A percentile compares a stretch with the other conserved stretches of the same genome.
Conservation (phyloP, 768 basidiomycete genomes). For the Russula sp. region DNA sequence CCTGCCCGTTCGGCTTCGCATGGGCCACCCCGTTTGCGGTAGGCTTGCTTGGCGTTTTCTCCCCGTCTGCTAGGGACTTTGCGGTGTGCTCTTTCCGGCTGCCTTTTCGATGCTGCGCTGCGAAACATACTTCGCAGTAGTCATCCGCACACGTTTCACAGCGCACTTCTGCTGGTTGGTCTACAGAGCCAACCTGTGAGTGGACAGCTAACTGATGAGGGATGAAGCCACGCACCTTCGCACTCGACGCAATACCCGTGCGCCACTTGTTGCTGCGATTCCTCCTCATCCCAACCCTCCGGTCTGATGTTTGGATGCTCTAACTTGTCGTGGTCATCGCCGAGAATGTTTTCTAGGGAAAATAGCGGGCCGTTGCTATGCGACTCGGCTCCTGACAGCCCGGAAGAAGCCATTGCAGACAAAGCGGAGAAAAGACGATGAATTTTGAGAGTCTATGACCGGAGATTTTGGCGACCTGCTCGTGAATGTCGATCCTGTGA, state of each 20-base stretch:
- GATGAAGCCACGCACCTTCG: constrained; percentile 51
- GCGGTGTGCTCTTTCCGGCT: constrained; percentile 56
- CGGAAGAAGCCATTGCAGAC: constrained; percentile 9
- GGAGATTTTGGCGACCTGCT: not conserved
- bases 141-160: constrained; percentile 67
- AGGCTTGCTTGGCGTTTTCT: constrained; percentile 20
- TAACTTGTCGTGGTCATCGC: constrained; percentile 52
- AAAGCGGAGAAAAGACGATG: constrained; percentile 10
- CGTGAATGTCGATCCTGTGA: not conserved
- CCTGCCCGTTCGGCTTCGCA: constrained; percentile 23
- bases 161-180: constrained; percentile 71
- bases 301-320: constrained; percentile 45
- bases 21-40: constrained; percentile 19
- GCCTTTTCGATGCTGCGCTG: constrained; percentile 79
- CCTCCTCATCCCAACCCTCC: constrained; percentile 66
- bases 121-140: constrained; percentile 83
- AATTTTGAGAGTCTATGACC: not conserved
- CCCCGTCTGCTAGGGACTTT: constrained; percentile 35
- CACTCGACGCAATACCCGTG: constrained; percentile 80
- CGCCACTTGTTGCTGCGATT: constrained; percentile 34
- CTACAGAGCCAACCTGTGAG: constrained; percentile 31
- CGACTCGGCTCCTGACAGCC: constrained; percentile 4
- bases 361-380: constrained; percentile 29
- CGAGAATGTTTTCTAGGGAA: constrained; percentile 65
- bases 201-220: not conserved